Conservation (phyloP, 108 stramenopile genomes). For the Discostella stelligeroides region DNA sequence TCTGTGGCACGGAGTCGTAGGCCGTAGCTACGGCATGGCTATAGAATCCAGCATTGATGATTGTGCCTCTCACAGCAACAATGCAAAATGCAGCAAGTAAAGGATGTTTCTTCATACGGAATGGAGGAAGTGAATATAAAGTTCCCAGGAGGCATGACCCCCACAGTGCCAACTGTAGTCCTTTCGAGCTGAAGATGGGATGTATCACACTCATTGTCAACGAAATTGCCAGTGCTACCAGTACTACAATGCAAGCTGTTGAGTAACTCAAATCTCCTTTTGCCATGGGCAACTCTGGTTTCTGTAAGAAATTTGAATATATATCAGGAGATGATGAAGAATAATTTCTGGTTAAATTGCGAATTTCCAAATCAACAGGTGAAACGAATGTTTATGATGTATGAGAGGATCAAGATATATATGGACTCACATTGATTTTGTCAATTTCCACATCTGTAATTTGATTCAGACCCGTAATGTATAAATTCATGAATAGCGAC, state of each 20-base stretch:
- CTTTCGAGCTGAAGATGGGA: constrained; percentile 58
- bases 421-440: constrained; percentile 81
- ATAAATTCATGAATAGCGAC: constrained; percentile 93
- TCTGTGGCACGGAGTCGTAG: constrained; percentile 34
- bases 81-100: constrained; percentile 95
- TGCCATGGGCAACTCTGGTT: constrained; percentile 92
- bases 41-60: constrained; percentile 91
- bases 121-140: constrained; percentile 83
- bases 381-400: too few species aligned
- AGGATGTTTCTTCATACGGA: constrained; percentile 93
- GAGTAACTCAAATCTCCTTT: constrained; percentile 69
- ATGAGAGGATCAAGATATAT: too few species aligned
- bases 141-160: constrained; percentile 90
- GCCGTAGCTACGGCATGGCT: constrained; percentile 71
- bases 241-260: constrained; percentile 61
- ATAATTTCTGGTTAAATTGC: too few species aligned
- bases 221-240: constrained; percentile 61
- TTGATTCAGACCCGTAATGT: constrained; percentile 97
- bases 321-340: too few species aligned
- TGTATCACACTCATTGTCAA: constrained; percentile 64
- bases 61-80: constrained; percentile 88
- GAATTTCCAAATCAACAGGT: too few species aligned
- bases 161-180: constrained; percentile 81
- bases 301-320: too few species aligned
- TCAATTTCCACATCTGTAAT: constrained; percentile 97